phyloP scores from a whole-genome alignment of 225 moss, liverwort and hornwort species.

The Lunularia cruciata region DNA sequence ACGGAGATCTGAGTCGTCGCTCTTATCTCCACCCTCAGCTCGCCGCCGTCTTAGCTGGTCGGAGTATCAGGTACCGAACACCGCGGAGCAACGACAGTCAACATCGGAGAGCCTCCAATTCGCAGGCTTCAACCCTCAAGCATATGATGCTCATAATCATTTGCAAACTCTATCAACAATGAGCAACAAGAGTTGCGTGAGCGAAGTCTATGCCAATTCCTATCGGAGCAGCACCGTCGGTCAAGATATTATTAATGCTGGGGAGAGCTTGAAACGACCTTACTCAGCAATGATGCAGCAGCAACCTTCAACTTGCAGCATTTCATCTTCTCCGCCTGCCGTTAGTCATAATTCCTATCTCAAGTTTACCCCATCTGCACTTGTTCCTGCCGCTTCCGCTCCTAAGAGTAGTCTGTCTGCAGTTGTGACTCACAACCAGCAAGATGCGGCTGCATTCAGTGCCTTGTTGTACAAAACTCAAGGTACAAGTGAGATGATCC shows the following conservation, averaged over 20 bases:
- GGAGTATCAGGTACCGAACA: conserved; percentile 37
- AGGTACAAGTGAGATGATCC: conserved; percentile 28
- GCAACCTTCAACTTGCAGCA: conserved; percentile 25
- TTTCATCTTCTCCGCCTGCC: conserved; percentile 5
- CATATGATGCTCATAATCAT: neutral
- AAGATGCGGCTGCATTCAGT: conserved; percentile 45
- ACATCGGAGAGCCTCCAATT: neutral
- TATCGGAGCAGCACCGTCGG: neutral
- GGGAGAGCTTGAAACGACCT: conserved; percentile 31
- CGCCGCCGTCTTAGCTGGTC: conserved; percentile 50
- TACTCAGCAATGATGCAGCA: conserved; percentile 33
- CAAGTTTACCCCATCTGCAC: neutral
- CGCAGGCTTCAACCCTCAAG: conserved; percentile 1
- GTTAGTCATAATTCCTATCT: neutral
- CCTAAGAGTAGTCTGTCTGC: conserved; percentile 12
- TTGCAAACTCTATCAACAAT: neutral
- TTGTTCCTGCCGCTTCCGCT: neutral
- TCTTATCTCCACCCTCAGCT: conserved; percentile 26
- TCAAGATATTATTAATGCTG: neutral
- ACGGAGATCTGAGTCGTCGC: conserved; percentile 24
- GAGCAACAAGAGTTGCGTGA: neutral
- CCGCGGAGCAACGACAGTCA: neutral
- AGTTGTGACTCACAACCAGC: conserved; percentile 18
- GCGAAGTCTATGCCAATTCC: neutral
- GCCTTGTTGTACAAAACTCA: conserved; percentile 43